A percentile compares a stretch with the other conserved stretches of the same genome.
Evolutionary conservation across 805 yeast genomes (phyloP).

Genomic region (Saccharomyces mikatae): DNA sequence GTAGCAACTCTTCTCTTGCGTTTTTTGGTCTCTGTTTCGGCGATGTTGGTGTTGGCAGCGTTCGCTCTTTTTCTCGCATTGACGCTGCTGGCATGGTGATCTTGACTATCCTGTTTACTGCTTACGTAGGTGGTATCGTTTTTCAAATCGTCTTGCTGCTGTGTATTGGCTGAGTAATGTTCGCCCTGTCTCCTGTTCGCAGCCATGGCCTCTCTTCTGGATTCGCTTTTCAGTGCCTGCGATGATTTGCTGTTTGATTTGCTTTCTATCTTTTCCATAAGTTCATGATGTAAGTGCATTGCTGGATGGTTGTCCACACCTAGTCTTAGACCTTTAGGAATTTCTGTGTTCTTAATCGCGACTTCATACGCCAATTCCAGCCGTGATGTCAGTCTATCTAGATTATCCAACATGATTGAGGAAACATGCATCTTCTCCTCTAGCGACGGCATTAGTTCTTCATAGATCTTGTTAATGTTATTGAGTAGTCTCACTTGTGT

Average conservation of each 20-base stretch:
- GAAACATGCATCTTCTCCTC: conserved; percentile 98
- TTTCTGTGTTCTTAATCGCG: conserved; percentile 60
- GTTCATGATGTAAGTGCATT: conserved; percentile 39
- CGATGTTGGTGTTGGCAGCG: conserved; percentile 7
- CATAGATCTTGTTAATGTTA: conserved; percentile 35
- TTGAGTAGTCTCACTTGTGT: conserved; percentile 24
- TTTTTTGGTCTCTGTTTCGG: conserved; percentile 12
- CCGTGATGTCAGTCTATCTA: conserved; percentile 59
- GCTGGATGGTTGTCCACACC: conserved; percentile 90
- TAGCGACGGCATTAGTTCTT: conserved; percentile 79
- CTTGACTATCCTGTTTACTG: conserved; percentile 12
- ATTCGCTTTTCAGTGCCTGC: conserved; percentile 72
- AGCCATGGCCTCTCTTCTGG: conserved; percentile 86
- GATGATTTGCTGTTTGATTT: conserved; percentile 38
- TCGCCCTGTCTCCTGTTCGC: conserved; percentile 45
- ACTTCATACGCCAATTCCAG: conserved; percentile 74
- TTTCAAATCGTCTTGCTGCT: conserved; percentile 12
- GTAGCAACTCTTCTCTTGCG: conserved; percentile 11
- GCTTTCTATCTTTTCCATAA: conserved; percentile 28
- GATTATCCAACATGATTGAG: conserved; percentile 74
- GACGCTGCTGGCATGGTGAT: conserved; percentile 9
- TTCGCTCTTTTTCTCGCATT: conserved; percentile 13
- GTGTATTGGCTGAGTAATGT: conserved; percentile 4
- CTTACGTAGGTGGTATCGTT: not conserved
- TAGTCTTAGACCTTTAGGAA: conserved; percentile 67